Evolutionary conservation across 2,329 filamentous ascomycete genomes (phyloP).

Genomic region (Curvularia sp.): DNA sequence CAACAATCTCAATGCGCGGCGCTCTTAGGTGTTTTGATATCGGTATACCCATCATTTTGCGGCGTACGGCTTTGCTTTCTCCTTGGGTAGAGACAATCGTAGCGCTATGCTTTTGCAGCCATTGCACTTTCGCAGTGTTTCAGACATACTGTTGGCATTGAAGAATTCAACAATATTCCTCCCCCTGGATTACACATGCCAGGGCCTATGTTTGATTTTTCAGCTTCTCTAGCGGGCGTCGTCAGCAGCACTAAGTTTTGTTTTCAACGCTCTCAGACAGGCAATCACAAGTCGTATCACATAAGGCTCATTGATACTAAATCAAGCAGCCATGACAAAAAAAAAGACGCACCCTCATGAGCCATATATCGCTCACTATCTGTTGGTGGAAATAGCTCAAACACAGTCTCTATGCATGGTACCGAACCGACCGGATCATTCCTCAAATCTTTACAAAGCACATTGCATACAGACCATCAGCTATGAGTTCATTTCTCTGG

Average conservation of each 20-base stretch:
- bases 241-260: not conserved
- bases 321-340: not conserved
- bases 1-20: constrained; percentile 13
- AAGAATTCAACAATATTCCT: not conserved
- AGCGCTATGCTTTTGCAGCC: not conserved
- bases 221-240: not conserved
- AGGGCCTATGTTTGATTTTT: not conserved
- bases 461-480: not conserved
- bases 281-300: not conserved
- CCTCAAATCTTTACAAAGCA: not conserved
- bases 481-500: not conserved
- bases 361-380: not conserved
- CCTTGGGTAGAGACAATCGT: not conserved
- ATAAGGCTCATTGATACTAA: not conserved
- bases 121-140: not conserved
- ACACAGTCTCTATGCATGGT: not conserved
- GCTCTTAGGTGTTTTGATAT: constrained; percentile 28
- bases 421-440: not conserved
- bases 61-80: constrained; percentile 27
- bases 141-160: not conserved
- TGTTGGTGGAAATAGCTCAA: not conserved
- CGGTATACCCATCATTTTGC: constrained; percentile 33
- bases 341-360: not conserved
- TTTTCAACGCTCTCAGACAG: not conserved
- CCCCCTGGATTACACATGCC: not conserved